Evolutionary conservation across 2,329 filamentous ascomycete genomes (phyloP).

Genomic region (Colletotrichum tanaceti): DNA sequence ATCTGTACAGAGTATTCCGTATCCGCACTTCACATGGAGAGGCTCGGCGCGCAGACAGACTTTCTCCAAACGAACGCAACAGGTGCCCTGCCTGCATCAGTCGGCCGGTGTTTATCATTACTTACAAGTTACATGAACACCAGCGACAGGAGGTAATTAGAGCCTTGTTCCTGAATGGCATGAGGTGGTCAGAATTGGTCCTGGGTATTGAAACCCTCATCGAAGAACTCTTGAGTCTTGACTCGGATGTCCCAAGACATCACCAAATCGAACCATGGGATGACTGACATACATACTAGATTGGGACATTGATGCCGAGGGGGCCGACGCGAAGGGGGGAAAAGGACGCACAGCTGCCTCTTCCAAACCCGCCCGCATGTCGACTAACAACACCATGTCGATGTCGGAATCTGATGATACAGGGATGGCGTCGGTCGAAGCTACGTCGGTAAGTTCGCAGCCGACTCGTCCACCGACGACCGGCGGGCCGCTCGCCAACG

Average conservation of each 20-base stretch:
- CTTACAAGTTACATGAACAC: background rate
- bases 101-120: too few species aligned
- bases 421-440: slow-evolving; percentile 29
- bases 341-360: slow-evolving; percentile 5
- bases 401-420: background rate
- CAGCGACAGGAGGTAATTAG: background rate
- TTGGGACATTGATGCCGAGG: background rate
- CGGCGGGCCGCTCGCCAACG: background rate
- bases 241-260: background rate
- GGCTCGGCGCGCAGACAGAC: too few species aligned
- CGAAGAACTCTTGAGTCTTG: background rate
- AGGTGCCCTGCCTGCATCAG: too few species aligned
- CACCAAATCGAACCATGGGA: background rate
- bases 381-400: background rate
- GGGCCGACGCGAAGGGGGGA: background rate
- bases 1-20: too few species aligned
- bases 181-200: background rate
- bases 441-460: slow-evolving; percentile 18
- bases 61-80: background rate
- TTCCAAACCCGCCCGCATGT: background rate
- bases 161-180: background rate
- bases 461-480: slow-evolving; percentile 10
- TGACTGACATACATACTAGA: background rate
- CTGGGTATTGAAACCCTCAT: background rate
- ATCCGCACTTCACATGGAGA: background rate